Evolutionary conservation across 768 basidiomycete species (phyloP).

Genomic region (Galerina sulciceps): DNA sequence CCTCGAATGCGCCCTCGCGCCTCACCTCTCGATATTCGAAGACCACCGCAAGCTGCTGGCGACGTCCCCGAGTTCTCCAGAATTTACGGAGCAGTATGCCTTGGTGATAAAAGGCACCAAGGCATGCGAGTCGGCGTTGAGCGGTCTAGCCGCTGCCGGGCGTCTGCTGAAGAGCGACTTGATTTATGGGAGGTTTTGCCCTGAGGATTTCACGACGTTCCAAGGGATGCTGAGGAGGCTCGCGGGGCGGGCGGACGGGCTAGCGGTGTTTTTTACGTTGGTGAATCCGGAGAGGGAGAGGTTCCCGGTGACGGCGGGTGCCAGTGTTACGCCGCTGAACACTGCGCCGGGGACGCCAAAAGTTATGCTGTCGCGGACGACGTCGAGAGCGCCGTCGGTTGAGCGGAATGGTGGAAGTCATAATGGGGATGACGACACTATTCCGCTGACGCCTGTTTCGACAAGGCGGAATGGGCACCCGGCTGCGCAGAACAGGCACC

Average conservation of each 20-base stretch:
- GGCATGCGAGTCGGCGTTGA: constrained; percentile 51
- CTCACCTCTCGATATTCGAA: constrained; percentile 48
- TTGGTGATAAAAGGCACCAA: constrained; percentile 36
- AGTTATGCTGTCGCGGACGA: background rate
- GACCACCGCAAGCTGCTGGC: constrained; percentile 53
- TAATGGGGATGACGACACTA: background rate
- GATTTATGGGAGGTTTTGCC: constrained; percentile 63
- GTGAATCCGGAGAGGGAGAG: constrained; percentile 64
- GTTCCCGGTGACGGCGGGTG: constrained; percentile 48
- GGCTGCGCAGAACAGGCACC: background rate
- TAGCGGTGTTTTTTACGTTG: constrained; percentile 64
- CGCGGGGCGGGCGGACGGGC: constrained; percentile 60
- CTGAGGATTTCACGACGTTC: constrained; percentile 55
- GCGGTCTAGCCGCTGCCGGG: constrained; percentile 52
- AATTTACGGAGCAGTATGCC: constrained; percentile 36
- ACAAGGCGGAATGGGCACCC: background rate
- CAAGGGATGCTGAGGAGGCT: constrained; percentile 55
- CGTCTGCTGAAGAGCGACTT: constrained; percentile 64
- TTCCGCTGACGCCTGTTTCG: background rate
- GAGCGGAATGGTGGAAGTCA: background rate
- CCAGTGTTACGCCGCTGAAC: constrained; percentile 1
- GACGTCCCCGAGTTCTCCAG: constrained; percentile 41
- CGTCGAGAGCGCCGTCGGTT: background rate
- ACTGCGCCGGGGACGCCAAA: constrained; percentile 8
- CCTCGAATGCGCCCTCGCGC: constrained; percentile 50